phyloP scores from a whole-genome alignment of 2,329 filamentous ascomycete genomes.

The Neoscytalidium dimidiatum region DNA sequence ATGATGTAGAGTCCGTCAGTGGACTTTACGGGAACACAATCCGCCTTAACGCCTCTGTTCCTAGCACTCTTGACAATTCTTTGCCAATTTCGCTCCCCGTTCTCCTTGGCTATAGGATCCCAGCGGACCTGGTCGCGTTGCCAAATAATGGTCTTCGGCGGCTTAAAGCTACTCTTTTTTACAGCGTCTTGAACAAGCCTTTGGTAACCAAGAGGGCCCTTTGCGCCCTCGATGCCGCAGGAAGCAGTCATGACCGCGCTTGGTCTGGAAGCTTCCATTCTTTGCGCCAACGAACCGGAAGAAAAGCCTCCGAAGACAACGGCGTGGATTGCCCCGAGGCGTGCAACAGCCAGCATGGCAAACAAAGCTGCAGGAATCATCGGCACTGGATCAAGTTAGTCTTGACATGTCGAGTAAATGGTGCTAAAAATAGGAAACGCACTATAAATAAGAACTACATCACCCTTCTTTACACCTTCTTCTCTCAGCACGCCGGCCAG shows the following conservation, averaged over 20 bases:
- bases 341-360: conserved; percentile 77
- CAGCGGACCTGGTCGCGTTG: conserved; percentile 77
- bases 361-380: conserved; percentile 92
- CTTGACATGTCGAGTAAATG: not conserved
- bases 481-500: conserved; percentile 80
- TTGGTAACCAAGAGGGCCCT: conserved; percentile 76
- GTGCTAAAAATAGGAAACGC: conserved; percentile 33
- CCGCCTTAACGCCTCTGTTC: conserved; percentile 67
- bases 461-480: conserved; percentile 78
- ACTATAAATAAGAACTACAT: conserved; percentile 91
- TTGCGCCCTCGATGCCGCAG: conserved; percentile 85
- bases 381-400: conserved; percentile 63
- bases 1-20: conserved; percentile 86
- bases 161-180: conserved; percentile 68
- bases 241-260: conserved; percentile 81
- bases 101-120: conserved; percentile 66
- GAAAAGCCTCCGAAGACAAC: conserved; percentile 95
- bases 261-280: conserved; percentile 80
- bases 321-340: conserved; percentile 84
- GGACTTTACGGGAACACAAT: conserved; percentile 75
- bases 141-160: conserved; percentile 75
- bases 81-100: conserved; percentile 79
- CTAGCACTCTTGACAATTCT: conserved; percentile 70
- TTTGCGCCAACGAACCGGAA: conserved; percentile 75
- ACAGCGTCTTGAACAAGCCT: conserved; percentile 76